Conservation (phyloP, 1,284 basidiomycete genomes). For the Rhodotorula sp. region DNA sequence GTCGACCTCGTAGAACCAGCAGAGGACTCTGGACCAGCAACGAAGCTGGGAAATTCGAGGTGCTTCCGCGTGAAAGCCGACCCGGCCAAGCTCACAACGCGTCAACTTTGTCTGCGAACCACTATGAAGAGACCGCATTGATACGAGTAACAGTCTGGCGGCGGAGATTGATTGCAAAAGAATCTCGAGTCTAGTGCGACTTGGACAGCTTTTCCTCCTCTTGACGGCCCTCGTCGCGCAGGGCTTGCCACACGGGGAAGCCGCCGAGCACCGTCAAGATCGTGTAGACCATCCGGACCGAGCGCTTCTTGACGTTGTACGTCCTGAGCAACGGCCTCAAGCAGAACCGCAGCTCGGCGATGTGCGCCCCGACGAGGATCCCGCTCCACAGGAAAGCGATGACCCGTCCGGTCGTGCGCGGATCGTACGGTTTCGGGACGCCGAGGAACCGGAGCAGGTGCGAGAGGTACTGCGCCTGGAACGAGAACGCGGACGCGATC, state of each 20-base stretch:
- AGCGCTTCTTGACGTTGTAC: constrained; percentile 13
- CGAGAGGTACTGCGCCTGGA: constrained; percentile 9
- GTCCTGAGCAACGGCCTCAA: not conserved
- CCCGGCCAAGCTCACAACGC: not conserved
- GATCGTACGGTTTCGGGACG: not conserved
- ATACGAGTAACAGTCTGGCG: no score
- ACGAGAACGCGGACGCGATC: constrained; percentile 8
- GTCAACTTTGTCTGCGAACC: no score
- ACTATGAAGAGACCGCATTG: no score
- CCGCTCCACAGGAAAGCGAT: constrained; percentile 10
- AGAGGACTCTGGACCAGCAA: not conserved
- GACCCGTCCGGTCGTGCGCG: not conserved
- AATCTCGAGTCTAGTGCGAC: not conserved
- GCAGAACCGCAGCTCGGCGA: constrained; percentile 7
- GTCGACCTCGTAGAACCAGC: not conserved
- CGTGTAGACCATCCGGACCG: not conserved
- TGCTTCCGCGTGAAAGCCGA: not conserved
- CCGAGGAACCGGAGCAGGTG: constrained; percentile 2
- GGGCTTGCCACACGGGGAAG: constrained; percentile 26
- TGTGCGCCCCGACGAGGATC: not conserved
- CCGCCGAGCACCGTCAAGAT: constrained; percentile 18
- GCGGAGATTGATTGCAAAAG: not conserved
- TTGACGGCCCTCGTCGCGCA: constrained; percentile 5
- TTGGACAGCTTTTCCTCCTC: constrained; percentile 19
- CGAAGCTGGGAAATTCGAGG: not conserved